Base-by-base conservation (phyloP, 1,139 yeast species). In the Pichia sp. region DNA sequence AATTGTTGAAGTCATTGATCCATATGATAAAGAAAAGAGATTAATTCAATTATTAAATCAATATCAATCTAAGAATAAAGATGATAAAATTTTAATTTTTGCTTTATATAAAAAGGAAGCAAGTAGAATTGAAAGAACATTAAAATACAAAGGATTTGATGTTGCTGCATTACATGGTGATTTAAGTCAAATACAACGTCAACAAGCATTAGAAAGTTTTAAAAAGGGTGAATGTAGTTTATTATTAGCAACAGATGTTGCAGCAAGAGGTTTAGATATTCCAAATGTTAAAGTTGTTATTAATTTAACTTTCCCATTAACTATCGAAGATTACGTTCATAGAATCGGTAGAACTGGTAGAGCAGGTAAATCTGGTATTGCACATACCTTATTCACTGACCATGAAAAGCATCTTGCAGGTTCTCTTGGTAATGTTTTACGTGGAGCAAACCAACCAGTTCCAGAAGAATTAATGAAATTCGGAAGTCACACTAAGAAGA, bases 331-430 rank as follows among this genome's bases (percentile, higher is more conserved):
- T 66, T 91, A 91, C 58, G 98, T 91, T 37, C 98, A 91, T 64
- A 78, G 98, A 67, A 91, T 91, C 54, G 98, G 98, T 52, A 82
- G 98, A 72, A 91, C 98, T 15, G 98, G 98, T 48, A 81, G 99
- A 68, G 98, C 98, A 14, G 98, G 98, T 33, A 87, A 84, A 64
- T 72, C 88, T 2, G 99, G 99, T 58, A 77, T 78, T 50, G 95
- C 99, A 16, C 94, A 89, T 60, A 91, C 98, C 1, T 70, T 91
- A 42, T 91, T 91, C 68, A 93, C 99, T 8, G 97, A 89, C 54
- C 95, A 89, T 56, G 98, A 91, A 62, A 91, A 91, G 65, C 98
- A 91, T 61, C 73, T 93, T 42, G 84, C 96, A 50, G 99, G 99
- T 49, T 97, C 95, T 4, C 70, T 91, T 53, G 82, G 86, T 67